Percentiles rank a stretch among this genome's conserved stretches.
Conservation (phyloP, 345 rosid genomes). For the Citrus unshiu region DNA sequence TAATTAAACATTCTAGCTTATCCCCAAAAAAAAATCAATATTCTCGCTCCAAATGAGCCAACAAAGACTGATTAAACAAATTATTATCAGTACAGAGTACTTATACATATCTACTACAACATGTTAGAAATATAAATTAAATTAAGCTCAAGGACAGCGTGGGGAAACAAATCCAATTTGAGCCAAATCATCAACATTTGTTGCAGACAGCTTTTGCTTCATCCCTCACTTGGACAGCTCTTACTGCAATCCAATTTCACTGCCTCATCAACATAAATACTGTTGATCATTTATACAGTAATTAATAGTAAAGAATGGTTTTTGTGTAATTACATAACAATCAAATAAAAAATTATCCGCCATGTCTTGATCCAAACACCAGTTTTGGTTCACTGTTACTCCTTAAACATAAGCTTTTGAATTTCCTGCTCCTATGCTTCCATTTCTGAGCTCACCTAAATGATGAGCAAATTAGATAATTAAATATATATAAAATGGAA, state of each 20-base stretch:
- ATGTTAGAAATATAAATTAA: too few relatives aligned
- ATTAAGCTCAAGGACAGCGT: slow-evolving; percentile 26
- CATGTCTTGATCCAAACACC: slow-evolving; percentile 92
- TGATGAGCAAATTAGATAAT: neutral
- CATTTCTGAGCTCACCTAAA: slow-evolving; percentile 41
- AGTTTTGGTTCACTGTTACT: slow-evolving; percentile 55
- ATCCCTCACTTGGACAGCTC: slow-evolving; percentile 55
- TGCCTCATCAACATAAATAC: slow-evolving; percentile 20
- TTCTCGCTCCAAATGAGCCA: too few relatives aligned
- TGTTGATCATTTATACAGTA: too few relatives aligned
- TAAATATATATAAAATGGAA: neutral
- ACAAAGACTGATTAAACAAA: too few relatives aligned
- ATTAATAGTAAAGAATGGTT: too few relatives aligned
- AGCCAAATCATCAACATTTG: slow-evolving; percentile 34
- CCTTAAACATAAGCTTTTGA: slow-evolving; percentile 64
- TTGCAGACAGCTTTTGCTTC: slow-evolving; percentile 46
- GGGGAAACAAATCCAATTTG: slow-evolving; percentile 52
- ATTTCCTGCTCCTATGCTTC: slow-evolving; percentile 59
- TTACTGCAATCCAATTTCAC: slow-evolving; percentile 62
- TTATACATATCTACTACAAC: too few relatives aligned
- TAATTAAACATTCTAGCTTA: too few relatives aligned
- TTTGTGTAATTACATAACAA: too few relatives aligned
- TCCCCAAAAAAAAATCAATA: too few relatives aligned
- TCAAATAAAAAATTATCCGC: slow-evolving; percentile 39
- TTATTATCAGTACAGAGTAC: too few relatives aligned